A percentile compares a stretch with the other conserved stretches of the same genome.
Conservation (phyloP, 2,329 filamentous ascomycete species). For the Bimuria novae-zelandiae region DNA sequence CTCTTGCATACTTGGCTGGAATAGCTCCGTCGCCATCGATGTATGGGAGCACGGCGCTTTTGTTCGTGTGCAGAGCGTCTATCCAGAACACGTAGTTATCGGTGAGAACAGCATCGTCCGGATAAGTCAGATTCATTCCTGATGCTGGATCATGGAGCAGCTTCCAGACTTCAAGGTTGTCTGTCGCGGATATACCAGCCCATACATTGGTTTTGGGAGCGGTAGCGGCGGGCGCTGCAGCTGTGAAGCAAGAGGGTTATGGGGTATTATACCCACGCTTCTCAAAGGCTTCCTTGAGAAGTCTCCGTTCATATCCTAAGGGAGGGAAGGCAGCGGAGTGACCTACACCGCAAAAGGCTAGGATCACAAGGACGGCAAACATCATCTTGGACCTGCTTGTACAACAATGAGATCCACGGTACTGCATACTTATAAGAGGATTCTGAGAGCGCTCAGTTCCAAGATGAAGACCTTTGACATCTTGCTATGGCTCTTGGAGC, state of each 20-base stretch:
- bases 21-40: slow-evolving; percentile 44
- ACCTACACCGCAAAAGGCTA: no score
- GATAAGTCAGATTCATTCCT: slow-evolving; percentile 53
- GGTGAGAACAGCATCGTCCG: slow-evolving; percentile 43
- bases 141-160: slow-evolving; percentile 48
- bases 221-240: slow-evolving; percentile 17
- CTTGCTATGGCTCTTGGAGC: slow-evolving; percentile 1
- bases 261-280: slow-evolving; percentile 21
- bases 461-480: slow-evolving; percentile 3
- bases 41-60: slow-evolving; percentile 53
- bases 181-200: slow-evolving; percentile 48
- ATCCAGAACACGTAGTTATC: slow-evolving; percentile 56
- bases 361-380: no score
- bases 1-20: slow-evolving; percentile 53
- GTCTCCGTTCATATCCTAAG: slow-evolving; percentile 27
- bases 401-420: no score
- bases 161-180: slow-evolving; percentile 52
- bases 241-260: slow-evolving; percentile 16
- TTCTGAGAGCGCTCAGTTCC: background rate
- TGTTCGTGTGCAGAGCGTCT: slow-evolving; percentile 56
- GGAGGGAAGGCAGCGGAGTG: slow-evolving; percentile 25
- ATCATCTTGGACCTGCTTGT: no score
- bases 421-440: slow-evolving; percentile 6
- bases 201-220: slow-evolving; percentile 51
- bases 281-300: slow-evolving; percentile 24